Percentiles rank a stretch among this genome's conserved stretches.
Evolutionary conservation across 257 asterid species (phyloP).

Genomic region (Nicotiana tomentosiformis): DNA sequence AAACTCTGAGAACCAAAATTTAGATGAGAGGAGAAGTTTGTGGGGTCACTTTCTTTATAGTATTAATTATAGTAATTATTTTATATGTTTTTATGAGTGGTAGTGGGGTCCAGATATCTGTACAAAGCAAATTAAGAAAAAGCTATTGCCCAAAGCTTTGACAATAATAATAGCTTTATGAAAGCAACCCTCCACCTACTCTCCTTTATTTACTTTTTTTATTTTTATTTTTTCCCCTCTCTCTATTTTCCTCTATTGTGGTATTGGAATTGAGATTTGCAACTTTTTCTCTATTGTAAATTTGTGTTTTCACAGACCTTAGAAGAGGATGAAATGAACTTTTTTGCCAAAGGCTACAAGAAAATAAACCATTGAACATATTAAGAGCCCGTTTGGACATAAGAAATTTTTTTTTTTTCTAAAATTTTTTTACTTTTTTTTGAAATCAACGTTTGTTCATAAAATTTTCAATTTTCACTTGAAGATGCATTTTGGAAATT

Average conservation of each 20-base stretch:
- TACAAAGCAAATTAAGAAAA: constrained; percentile 35
- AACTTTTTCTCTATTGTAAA: constrained; percentile 17
- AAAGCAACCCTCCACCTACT: constrained; percentile 52
- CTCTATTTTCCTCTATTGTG: constrained; percentile 8
- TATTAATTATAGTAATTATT: constrained; percentile 8
- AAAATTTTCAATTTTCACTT: too few relatives aligned
- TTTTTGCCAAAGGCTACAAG: constrained; percentile 25
- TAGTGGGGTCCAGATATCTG: constrained; percentile 31
- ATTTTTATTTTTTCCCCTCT: not conserved
- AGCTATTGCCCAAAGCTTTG: constrained; percentile 56
- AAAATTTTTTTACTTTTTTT: too few relatives aligned
- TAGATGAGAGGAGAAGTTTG: constrained; percentile 16
- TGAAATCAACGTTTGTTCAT: too few relatives aligned
- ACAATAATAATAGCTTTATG: constrained; percentile 54
- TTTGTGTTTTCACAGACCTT: constrained; percentile 7
- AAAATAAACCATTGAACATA: not conserved
- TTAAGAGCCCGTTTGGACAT: too few relatives aligned
- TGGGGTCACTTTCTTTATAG: constrained; percentile 35
- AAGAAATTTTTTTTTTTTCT: too few relatives aligned
- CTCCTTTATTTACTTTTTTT: not conserved
- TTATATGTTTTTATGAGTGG: constrained; percentile 22
- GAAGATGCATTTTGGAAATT: too few relatives aligned
- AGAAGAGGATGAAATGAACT: not conserved
- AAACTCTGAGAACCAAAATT: constrained; percentile 19
- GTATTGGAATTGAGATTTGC: constrained; percentile 26